Evolutionary conservation across 176 grass and related monocot genomes (phyloP).

Genomic region (Olyra latifolia): DNA sequence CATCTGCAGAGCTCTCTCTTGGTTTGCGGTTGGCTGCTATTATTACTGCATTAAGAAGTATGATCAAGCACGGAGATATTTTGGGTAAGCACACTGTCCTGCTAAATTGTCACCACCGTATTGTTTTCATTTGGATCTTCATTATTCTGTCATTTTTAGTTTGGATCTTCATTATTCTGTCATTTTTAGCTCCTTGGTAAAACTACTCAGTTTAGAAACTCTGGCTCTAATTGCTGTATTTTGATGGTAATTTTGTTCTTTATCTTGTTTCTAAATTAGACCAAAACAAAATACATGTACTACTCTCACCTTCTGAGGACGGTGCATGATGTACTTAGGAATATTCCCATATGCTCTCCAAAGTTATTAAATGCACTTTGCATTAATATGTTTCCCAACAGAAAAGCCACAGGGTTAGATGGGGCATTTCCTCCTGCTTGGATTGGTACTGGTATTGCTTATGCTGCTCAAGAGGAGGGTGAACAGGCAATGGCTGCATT

Average conservation of each 20-base stretch:
- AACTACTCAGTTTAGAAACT: not conserved
- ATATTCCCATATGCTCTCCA: not conserved
- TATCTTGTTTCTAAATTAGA: not conserved
- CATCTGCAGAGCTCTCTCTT: slow-evolving; percentile 76
- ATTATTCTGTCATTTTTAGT: not conserved
- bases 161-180: not conserved
- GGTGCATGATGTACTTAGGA: not conserved
- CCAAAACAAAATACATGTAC: not conserved
- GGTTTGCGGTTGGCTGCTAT: slow-evolving; percentile 98
- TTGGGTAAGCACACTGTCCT: slow-evolving; percentile 58
- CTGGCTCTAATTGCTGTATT: not conserved
- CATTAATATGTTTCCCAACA: slow-evolving; percentile 49
- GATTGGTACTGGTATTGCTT: slow-evolving; percentile 91
- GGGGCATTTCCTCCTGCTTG: slow-evolving; percentile 93
- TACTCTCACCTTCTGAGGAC: not conserved
- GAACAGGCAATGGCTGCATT: slow-evolving; percentile 97
- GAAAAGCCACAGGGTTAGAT: slow-evolving; percentile 88
- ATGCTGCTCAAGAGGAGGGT: slow-evolving; percentile 87
- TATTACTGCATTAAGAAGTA: slow-evolving; percentile 96
- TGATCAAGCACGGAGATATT: slow-evolving; percentile 92
- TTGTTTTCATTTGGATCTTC: not conserved
- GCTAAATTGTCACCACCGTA: not conserved
- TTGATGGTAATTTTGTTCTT: not conserved
- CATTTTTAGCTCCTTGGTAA: not conserved
- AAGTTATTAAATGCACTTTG: slow-evolving; percentile 2